phyloP scores from a whole-genome alignment of 2,329 filamentous ascomycete genomes.

The Hypoxylon sp. region DNA sequence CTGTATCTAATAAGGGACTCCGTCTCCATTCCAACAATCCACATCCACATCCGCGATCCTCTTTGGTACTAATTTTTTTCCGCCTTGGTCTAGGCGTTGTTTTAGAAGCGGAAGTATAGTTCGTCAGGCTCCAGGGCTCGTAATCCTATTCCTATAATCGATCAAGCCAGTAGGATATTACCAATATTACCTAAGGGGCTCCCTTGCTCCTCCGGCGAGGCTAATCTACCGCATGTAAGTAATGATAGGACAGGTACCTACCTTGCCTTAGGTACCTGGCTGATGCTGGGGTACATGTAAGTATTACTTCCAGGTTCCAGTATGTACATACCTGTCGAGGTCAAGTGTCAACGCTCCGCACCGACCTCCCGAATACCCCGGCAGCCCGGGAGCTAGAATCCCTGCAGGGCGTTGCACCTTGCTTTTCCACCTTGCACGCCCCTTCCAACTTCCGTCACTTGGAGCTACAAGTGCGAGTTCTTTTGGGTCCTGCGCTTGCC shows the following conservation, averaged over 20 bases:
- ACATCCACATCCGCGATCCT: slow-evolving; percentile 22
- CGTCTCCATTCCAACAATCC: slow-evolving; percentile 26
- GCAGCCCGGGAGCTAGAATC: slow-evolving; percentile 46
- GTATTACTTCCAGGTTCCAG: too few relatives aligned
- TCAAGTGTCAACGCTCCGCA: slow-evolving; percentile 42
- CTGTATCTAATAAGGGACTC: slow-evolving; percentile 16
- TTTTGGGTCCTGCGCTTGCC: slow-evolving; percentile 14
- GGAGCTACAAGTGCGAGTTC: slow-evolving; percentile 13
- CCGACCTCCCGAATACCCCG: slow-evolving; percentile 48
- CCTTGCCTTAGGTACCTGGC: too few relatives aligned
- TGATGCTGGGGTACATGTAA: neutral
- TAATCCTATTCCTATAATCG: slow-evolving; percentile 20
- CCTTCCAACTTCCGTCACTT: slow-evolving; percentile 37
- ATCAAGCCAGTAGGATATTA: slow-evolving; percentile 7
- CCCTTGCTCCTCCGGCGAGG: slow-evolving; percentile 10
- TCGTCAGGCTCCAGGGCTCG: slow-evolving; percentile 13
- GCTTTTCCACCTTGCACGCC: slow-evolving; percentile 42
- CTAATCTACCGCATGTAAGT: slow-evolving; percentile 12
- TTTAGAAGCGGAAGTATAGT: slow-evolving; percentile 7
- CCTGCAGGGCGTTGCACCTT: slow-evolving; percentile 45
- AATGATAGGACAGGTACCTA: slow-evolving; percentile 14
- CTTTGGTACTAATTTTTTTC: slow-evolving; percentile 13
- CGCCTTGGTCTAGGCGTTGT: slow-evolving; percentile 10
- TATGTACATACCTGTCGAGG: slow-evolving; percentile 6
- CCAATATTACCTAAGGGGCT: slow-evolving; percentile 5